Percentiles rank a stretch among this genome's conserved stretches.
These are phyloP conservation scores for Amaranthus hypochondriacus DNA, from an alignment of 148 eudicot genomes.

Conservation along the genomic window DNA sequence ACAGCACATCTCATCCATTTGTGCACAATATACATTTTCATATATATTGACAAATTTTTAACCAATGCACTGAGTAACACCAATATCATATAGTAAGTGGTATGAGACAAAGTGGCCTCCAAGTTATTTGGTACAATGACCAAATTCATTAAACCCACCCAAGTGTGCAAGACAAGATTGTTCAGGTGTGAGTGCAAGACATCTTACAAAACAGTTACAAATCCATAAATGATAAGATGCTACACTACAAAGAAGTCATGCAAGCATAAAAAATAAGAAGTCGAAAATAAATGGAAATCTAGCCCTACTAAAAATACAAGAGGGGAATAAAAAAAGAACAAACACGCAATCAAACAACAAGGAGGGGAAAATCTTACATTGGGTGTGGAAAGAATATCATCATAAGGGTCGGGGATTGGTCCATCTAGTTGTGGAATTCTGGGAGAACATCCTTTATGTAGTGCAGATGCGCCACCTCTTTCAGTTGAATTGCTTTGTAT, in stretches of 20 bases:
- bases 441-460: constrained; percentile 31
- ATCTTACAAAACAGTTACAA: background rate
- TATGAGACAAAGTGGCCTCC: background rate
- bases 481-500: constrained; percentile 30
- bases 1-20: background rate
- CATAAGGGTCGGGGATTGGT: constrained; percentile 84
- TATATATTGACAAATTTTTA: background rate
- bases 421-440: constrained; percentile 83
- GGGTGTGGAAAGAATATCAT: constrained; percentile 85
- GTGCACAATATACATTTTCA: background rate
- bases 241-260: background rate
- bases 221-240: background rate
- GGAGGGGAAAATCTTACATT: constrained; percentile 46
- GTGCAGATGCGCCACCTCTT: constrained; percentile 18
- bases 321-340: background rate
- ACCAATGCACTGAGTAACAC: background rate
- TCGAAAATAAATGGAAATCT: background rate
- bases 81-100: background rate
- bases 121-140: background rate
- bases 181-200: background rate
- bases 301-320: background rate
- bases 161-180: background rate
- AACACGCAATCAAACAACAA: background rate
- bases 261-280: constrained; percentile 4
- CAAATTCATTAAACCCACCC: background rate